Conservation (phyloP, 1,284 basidiomycete species). For the Leccinum griseonigrum region DNA sequence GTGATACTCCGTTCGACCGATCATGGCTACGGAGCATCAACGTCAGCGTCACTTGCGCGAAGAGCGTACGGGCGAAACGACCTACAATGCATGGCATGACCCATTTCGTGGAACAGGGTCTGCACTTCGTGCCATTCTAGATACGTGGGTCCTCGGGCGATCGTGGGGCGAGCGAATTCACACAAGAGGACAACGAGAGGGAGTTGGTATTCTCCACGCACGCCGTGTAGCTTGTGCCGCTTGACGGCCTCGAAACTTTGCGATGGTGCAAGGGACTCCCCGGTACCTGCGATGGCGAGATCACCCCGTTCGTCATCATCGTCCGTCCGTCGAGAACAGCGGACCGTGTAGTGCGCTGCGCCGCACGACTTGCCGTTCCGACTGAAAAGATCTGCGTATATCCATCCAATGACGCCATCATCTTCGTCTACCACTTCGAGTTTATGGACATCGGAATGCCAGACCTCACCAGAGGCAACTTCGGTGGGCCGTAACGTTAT, state of each 20-base stretch:
- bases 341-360: constrained; percentile 96
- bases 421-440: constrained; percentile 91
- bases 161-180: constrained; percentile 75
- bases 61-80: constrained; percentile 16
- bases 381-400: constrained; percentile 92
- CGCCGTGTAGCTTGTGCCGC: constrained; percentile 54
- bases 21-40: constrained; percentile 72
- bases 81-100: constrained; percentile 98
- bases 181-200: constrained; percentile 92
- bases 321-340: constrained; percentile 90
- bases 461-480: constrained; percentile 76
- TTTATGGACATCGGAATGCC: constrained; percentile 88
- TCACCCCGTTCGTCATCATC: constrained; percentile 83
- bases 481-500: constrained; percentile 75
- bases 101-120: constrained; percentile 99
- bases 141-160: constrained; percentile 65
- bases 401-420: constrained; percentile 85
- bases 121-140: constrained; percentile 94
- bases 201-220: constrained; percentile 77
- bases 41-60: constrained; percentile 14
- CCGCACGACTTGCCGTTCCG: constrained; percentile 85
- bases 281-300: constrained; percentile 42
- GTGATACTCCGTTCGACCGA: constrained; percentile 96
- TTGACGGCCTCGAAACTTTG: constrained; percentile 60
- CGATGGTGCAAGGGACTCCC: constrained; percentile 43